These are phyloP conservation scores for Glarea lozoyensis DNA, from an alignment of 495 filamentous ascomycete species.

Conservation along the genomic window DNA sequence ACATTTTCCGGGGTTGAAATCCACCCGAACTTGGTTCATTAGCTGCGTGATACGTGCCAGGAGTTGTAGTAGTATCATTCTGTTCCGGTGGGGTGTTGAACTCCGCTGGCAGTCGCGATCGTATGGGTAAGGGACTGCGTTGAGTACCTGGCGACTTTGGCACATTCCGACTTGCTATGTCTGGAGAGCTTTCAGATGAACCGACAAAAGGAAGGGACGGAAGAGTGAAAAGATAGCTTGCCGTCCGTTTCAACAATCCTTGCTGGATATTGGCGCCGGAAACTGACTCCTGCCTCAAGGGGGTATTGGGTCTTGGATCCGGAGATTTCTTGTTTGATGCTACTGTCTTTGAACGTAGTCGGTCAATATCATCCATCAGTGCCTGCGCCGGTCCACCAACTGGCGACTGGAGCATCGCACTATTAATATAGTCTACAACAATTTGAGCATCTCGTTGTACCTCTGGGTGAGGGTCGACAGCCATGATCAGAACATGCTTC, in stretches of 20 bases:
- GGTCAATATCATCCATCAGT: conserved; percentile 69
- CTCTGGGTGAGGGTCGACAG: conserved; percentile 90
- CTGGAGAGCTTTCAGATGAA: conserved; percentile 21
- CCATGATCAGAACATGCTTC: conserved; percentile 85
- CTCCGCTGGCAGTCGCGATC: conserved; percentile 55
- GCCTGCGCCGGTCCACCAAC: conserved; percentile 59
- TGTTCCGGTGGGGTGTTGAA: conserved; percentile 67
- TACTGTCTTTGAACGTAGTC: conserved; percentile 43
- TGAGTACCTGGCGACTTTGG: conserved; percentile 21
- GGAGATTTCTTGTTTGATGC: conserved; percentile 29
- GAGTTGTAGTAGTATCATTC: conserved; percentile 56
- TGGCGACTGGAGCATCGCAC: conserved; percentile 64
- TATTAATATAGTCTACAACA: conserved; percentile 77
- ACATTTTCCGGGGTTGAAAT: conserved; percentile 52
- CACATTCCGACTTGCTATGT: conserved; percentile 19
- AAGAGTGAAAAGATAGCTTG: conserved; percentile 43
- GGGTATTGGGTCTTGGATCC: conserved; percentile 32
- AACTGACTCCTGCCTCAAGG: conserved; percentile 27
- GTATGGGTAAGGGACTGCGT: conserved; percentile 27
- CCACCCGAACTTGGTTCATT: conserved; percentile 66
- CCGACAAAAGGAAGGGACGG: conserved; percentile 50
- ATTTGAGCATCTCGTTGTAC: conserved; percentile 74
- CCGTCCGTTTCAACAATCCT: conserved; percentile 41
- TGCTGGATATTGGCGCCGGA: conserved; percentile 34
- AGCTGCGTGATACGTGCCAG: conserved; percentile 66